Evolutionary conservation across 345 rosid genomes (phyloP).

Genomic region (Moricandia moricandioides): DNA sequence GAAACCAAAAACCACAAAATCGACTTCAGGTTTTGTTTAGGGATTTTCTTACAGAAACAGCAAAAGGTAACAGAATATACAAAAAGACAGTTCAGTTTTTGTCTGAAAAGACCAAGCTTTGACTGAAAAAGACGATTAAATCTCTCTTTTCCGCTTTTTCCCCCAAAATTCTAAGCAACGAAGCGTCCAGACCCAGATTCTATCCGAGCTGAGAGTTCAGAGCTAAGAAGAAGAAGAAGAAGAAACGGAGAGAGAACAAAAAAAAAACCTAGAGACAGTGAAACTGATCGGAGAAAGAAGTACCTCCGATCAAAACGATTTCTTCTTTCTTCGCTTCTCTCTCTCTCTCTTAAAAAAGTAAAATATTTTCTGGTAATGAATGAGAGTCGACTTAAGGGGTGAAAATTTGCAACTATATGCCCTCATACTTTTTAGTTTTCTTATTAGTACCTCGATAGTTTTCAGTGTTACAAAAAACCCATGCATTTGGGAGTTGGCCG

Average conservation of each 20-base stretch:
- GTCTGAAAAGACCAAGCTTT: neutral
- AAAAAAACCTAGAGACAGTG: constrained; percentile 8
- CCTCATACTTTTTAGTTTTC: constrained; percentile 1
- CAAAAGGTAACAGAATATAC: neutral
- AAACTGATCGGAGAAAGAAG: constrained; percentile 20
- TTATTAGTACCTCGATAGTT: neutral
- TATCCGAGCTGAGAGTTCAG: neutral
- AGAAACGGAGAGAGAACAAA: neutral
- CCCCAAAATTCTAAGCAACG: constrained; percentile 9
- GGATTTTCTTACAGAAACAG: constrained; percentile 3
- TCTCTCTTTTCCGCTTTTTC: neutral
- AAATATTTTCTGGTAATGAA: neutral
- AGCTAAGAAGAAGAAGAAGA: neutral
- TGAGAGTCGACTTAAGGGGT: neutral
- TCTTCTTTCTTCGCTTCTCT: constrained; percentile 4
- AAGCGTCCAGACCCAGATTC: constrained; percentile 3
- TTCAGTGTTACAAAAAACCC: neutral
- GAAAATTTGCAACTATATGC: neutral
- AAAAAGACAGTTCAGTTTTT: neutral
- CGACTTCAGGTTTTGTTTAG: constrained; percentile 11
- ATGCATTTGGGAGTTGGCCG: neutral
- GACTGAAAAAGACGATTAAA: constrained; percentile 12
- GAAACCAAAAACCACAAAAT: constrained; percentile 22
- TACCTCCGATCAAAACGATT: constrained; percentile 38
- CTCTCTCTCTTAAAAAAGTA: constrained; percentile 18